phyloP scores from a whole-genome alignment of 2,329 filamentous ascomycete species.

The Curvularia spicifera region DNA sequence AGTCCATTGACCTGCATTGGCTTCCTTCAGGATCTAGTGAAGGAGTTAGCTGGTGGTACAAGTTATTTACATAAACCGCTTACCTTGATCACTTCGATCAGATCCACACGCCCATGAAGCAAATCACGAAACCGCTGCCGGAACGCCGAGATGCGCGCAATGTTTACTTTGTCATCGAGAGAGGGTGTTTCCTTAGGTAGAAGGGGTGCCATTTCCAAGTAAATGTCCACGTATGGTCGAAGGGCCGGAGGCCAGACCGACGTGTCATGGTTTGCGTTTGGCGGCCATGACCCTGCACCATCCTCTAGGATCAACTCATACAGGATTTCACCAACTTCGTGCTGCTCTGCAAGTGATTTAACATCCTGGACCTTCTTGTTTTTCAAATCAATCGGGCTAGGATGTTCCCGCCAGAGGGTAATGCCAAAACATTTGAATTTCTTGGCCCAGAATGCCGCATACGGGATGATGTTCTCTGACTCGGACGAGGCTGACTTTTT shows the following conservation, averaged over 20 bases:
- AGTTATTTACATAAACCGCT: not conserved
- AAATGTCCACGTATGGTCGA: conserved; percentile 8
- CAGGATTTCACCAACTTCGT: not conserved
- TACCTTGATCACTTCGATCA: not conserved
- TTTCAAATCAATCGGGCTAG: not conserved
- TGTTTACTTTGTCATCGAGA: conserved; percentile 8
- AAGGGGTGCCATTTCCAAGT: conserved; percentile 9
- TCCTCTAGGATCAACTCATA: conserved; percentile 4
- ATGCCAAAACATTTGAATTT: not conserved
- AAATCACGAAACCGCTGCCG: not conserved
- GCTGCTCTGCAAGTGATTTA: not conserved
- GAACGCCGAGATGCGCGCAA: not conserved
- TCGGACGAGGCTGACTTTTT: not conserved
- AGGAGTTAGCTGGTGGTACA: not conserved
- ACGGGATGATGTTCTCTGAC: no score
- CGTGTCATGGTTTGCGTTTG: conserved; percentile 8
- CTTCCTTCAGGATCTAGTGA: not conserved
- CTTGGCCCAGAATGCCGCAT: not conserved
- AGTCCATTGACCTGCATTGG: not conserved
- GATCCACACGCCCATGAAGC: conserved; percentile 1
- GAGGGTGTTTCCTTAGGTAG: conserved; percentile 4
- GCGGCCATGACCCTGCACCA: conserved; percentile 12
- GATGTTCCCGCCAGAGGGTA: not conserved
- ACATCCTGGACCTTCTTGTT: not conserved
- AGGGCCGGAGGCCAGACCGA: conserved; percentile 2